Evolutionary conservation across 1,284 basidiomycete species (phyloP), one percentile per base, ranked within the genome.

Genomic region (Malassezia cuniculi): DNA sequence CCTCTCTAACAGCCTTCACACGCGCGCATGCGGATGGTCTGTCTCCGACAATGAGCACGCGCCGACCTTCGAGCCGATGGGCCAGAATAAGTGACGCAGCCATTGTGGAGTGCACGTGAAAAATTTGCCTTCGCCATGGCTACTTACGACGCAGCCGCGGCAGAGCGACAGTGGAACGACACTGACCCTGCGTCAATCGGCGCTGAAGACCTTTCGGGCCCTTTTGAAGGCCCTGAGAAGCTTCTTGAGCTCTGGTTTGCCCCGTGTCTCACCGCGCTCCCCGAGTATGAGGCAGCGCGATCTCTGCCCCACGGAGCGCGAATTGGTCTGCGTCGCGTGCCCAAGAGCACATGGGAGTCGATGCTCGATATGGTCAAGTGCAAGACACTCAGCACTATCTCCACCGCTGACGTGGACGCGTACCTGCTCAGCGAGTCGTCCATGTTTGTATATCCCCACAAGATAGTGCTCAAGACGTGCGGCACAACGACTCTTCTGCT

Each of bases 361-460:
- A 94, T 97, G 87, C 78, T 99, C 44, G 80, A 82, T 70, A 82
- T 93, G 52, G 93, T 99, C 67, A 81, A 84, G 69, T 99, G 93
- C 75, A 89, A 95, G 69, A 83, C 95, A 24, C 76, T 99, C 65
- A 90, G 81, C 66, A 78, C 83, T 43, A 75, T 94, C 35, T 75
- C 85, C 66, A 86, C 87, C 49, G 71, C 76, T 19, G 83, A 93
- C 55, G 79, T 81, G 54, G 93, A 97, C 62, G 90, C 93, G 19
- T 97, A 95, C 72, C 75, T 97, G 29, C 74, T 99, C 47, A 93
- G 90, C 72, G 93, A 97, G 76, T 95, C 89, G 0, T 94, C 89
- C 33, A 76, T 99, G 55, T 93, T 99, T 64, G 80, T 99, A 47
- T 89, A 83, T 33, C 80, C 90, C 3, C 89, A 99, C 72, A 82